These are phyloP conservation scores for Aspergillus arachidicola DNA, from an alignment of 2,329 filamentous ascomycete species.

Conservation along the genomic window DNA sequence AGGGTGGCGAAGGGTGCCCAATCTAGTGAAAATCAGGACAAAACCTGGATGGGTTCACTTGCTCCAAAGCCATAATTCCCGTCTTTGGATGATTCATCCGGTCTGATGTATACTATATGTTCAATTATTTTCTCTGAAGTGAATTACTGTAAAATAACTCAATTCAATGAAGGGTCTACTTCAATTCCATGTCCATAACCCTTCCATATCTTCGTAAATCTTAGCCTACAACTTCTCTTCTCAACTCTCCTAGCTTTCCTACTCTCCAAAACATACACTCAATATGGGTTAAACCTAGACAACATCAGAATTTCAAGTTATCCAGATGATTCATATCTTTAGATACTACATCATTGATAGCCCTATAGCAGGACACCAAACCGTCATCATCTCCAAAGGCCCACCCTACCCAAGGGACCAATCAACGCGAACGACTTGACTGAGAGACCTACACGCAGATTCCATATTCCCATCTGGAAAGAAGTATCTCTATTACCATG, in stretches of 20 bases:
- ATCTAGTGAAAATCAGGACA: conserved; percentile 20
- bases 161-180: not conserved
- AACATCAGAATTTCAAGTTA: not conserved
- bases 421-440: not conserved
- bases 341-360: not conserved
- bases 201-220: not conserved
- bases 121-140: not conserved
- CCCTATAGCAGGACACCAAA: too few relatives aligned
- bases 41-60: conserved; percentile 40
- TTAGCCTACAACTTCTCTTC: not conserved
- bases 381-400: not conserved
- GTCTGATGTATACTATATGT: not conserved
- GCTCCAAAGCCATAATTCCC: conserved; percentile 19
- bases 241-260: not conserved
- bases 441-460: not conserved
- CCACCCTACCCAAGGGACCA: not conserved
- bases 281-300: not conserved
- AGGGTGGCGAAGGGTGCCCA: not conserved
- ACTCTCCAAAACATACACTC: not conserved
- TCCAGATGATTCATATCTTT: not conserved
- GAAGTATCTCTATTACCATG: not conserved
- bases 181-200: not conserved
- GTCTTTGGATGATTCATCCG: not conserved
- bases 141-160: not conserved
- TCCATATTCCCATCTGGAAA: too few relatives aligned